Evolutionary conservation across 768 basidiomycete species (phyloP).

Genomic region (Kwoniella botswanensis): DNA sequence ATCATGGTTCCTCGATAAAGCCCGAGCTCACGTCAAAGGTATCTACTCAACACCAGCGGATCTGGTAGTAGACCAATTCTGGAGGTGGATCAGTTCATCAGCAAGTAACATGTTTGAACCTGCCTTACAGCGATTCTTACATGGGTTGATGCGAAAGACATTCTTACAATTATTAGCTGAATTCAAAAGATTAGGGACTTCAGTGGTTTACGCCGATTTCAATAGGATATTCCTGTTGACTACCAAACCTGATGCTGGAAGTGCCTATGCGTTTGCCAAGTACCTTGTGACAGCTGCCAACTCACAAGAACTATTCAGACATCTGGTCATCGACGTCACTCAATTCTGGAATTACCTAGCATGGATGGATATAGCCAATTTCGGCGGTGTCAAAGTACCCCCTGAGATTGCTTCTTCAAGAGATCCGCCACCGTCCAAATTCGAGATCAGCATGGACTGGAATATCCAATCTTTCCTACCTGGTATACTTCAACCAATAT

Average conservation of each 20-base stretch:
- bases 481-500: slow-evolving; percentile 75
- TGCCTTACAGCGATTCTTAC: slow-evolving; percentile 87
- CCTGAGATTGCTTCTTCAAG: slow-evolving; percentile 58
- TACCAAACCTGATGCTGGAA: slow-evolving; percentile 86
- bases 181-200: slow-evolving; percentile 90
- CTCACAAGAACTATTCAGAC: slow-evolving; percentile 92
- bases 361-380: slow-evolving; percentile 95
- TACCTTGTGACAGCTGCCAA: slow-evolving; percentile 93
- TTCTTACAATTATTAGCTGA: slow-evolving; percentile 97
- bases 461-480: slow-evolving; percentile 91
- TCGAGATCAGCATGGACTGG: slow-evolving; percentile 73
- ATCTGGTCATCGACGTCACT: slow-evolving; percentile 81
- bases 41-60: slow-evolving; percentile 65
- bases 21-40: slow-evolving; percentile 70
- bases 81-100: slow-evolving; percentile 92
- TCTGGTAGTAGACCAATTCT: slow-evolving; percentile 82
- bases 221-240: slow-evolving; percentile 87
- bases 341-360: slow-evolving; percentile 91
- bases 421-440: slow-evolving; percentile 32
- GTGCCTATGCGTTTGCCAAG: slow-evolving; percentile 91
- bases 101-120: slow-evolving; percentile 88
- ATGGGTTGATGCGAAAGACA: slow-evolving; percentile 95
- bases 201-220: slow-evolving; percentile 92
- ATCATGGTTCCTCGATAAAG: slow-evolving; percentile 79
- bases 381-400: slow-evolving; percentile 75